These are phyloP conservation scores for Trichomonas vaginalis DNA, from an alignment of 208 protist genomes.

Conservation along the genomic window DNA sequence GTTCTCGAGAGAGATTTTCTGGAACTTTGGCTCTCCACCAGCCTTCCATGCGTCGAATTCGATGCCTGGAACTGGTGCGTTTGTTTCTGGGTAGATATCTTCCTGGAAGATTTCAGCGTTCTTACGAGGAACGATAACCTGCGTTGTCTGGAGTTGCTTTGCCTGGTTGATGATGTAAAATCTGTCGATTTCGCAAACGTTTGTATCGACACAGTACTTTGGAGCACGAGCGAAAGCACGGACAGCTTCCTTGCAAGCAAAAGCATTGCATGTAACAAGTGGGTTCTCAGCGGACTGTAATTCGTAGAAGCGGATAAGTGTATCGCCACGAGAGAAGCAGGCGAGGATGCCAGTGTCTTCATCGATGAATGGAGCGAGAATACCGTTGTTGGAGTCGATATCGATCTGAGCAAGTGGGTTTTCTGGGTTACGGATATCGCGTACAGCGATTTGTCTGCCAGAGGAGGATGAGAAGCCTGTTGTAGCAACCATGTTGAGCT, in stretches of 20 bases:
- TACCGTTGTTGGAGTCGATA: background rate
- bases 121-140: background rate
- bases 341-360: background rate
- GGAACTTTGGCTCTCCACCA: background rate
- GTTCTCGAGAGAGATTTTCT: background rate
- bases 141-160: background rate
- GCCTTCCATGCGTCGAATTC: background rate
- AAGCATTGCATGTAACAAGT: background rate
- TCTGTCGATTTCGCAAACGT: background rate
- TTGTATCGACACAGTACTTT: background rate
- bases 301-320: background rate
- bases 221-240: background rate
- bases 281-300: background rate
- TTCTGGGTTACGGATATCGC: constrained; percentile 4
- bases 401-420: background rate
- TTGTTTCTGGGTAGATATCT: background rate
- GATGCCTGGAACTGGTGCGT: background rate
- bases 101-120: background rate
- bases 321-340: background rate
- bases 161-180: background rate
- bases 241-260: background rate
- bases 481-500: background rate
- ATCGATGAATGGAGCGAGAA: background rate
- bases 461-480: background rate
- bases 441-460: background rate